Percentiles rank a stretch among this genome's conserved stretches.
Conservation (phyloP, 768 basidiomycete species). For the Trametes coccinea region DNA sequence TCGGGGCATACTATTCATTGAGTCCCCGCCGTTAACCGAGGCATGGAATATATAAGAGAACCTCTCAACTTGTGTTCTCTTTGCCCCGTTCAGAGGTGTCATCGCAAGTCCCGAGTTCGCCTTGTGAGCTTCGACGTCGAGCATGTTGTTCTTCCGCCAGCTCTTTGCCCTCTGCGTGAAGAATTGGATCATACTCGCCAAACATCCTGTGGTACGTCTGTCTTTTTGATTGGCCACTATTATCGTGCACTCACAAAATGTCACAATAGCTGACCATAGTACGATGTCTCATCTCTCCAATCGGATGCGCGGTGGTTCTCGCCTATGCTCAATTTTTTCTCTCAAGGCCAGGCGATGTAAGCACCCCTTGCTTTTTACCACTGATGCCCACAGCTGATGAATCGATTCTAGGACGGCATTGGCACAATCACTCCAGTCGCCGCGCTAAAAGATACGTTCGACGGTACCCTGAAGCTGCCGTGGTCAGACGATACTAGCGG, state of each 20-base stretch:
- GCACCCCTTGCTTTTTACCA: constrained; percentile 19
- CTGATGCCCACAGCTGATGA: too few relatives aligned
- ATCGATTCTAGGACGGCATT: constrained; percentile 52
- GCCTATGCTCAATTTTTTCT: constrained; percentile 63
- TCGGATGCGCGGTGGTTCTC: constrained; percentile 69
- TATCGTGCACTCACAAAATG: background rate
- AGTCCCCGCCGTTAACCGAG: too few relatives aligned
- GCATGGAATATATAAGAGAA: too few relatives aligned
- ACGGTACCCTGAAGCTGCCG: constrained; percentile 51
- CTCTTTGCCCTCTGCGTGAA: constrained; percentile 62
- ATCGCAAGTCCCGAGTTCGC: background rate
- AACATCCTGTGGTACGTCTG: constrained; percentile 59
- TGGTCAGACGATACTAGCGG: constrained; percentile 72
- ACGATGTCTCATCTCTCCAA: constrained; percentile 60
- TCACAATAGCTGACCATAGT: constrained; percentile 53
- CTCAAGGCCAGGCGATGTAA: constrained; percentile 56
- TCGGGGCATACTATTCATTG: too few relatives aligned
- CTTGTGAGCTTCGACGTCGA: background rate
- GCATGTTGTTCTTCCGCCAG: constrained; percentile 56
- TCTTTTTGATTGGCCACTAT: background rate
- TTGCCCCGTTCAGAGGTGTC: background rate
- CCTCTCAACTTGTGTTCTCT: too few relatives aligned
- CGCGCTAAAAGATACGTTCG: constrained; percentile 49
- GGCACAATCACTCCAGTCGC: constrained; percentile 52
- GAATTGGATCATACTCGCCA: constrained; percentile 71